Evolutionary conservation across 176 grass and related monocot species (phyloP).

Genomic region (Saccharum spontaneum): DNA sequence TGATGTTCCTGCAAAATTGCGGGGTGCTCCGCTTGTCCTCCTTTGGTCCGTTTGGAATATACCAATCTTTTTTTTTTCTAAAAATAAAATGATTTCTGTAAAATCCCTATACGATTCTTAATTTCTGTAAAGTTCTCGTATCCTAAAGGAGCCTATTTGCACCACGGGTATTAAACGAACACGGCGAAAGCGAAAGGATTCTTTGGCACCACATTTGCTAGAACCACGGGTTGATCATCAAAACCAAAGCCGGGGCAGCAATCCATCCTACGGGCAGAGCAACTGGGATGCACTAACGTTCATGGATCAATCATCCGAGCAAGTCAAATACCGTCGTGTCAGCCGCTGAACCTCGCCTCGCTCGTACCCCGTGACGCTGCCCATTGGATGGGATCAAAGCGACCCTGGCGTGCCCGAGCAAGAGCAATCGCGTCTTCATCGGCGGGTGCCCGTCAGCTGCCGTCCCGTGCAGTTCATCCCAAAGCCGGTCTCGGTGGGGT

Average conservation of each 20-base stretch:
- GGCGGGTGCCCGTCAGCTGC: slow-evolving; percentile 23
- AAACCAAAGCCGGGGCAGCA: neutral
- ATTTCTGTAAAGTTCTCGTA: neutral
- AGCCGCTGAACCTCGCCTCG: neutral
- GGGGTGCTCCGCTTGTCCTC: neutral
- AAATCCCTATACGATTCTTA: too few relatives aligned
- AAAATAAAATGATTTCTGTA: too few relatives aligned
- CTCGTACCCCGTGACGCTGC: neutral
- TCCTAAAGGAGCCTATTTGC: neutral
- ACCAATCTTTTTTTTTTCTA: too few relatives aligned
- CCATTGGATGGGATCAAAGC: neutral
- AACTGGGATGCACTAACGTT: neutral
- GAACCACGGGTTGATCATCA: neutral
- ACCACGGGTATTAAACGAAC: neutral
- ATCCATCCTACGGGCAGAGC: neutral
- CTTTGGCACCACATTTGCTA: neutral
- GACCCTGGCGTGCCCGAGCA: neutral
- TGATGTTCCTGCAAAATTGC: neutral
- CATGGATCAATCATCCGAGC: neutral
- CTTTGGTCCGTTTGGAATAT: neutral
- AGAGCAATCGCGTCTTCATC: neutral
- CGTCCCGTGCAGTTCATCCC: slow-evolving; percentile 3
- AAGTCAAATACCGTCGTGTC: neutral
- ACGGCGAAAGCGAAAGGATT: neutral
- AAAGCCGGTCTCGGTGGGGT: slow-evolving; percentile 18